These are phyloP conservation scores for Alternaria conjuncta DNA, from an alignment of 2,329 filamentous ascomycete species.

Conservation along the genomic window DNA sequence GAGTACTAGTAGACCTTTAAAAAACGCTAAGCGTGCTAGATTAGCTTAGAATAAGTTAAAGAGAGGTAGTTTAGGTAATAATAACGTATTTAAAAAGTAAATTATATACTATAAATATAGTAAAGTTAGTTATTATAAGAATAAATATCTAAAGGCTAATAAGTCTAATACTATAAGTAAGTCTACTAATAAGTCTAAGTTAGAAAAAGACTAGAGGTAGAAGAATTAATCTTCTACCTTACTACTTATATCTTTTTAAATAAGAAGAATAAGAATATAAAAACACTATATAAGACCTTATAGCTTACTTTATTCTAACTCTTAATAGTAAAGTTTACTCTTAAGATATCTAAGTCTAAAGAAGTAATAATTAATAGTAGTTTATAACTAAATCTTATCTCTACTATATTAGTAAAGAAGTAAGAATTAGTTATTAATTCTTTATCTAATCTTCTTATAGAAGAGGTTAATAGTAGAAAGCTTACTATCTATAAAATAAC, in stretches of 20 bases:
- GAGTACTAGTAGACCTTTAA: not conserved
- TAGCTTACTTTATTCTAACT: not conserved
- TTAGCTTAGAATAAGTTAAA: not conserved
- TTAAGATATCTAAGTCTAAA: not conserved
- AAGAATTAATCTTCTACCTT: not conserved
- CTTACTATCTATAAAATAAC: not conserved
- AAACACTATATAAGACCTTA: not conserved
- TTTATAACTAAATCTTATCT: not conserved
- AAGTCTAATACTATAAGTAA: not conserved
- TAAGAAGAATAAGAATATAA: not conserved
- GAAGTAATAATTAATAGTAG: not conserved
- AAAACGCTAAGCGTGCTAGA: not conserved
- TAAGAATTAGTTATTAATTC: not conserved
- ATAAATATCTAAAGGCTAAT: not conserved
- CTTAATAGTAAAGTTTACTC: not conserved
- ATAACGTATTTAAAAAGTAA: not conserved
- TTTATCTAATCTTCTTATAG: not conserved
- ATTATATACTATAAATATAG: not conserved
- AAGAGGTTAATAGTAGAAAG: not conserved
- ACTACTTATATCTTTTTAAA: not conserved
- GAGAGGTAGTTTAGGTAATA: not conserved
- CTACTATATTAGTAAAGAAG: not conserved
- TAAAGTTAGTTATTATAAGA: not conserved
- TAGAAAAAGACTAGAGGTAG: not conserved
- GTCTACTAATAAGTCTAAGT: not conserved